Conservation (phyloP, 176 grass and related monocot species). For the Zea luxurians region DNA sequence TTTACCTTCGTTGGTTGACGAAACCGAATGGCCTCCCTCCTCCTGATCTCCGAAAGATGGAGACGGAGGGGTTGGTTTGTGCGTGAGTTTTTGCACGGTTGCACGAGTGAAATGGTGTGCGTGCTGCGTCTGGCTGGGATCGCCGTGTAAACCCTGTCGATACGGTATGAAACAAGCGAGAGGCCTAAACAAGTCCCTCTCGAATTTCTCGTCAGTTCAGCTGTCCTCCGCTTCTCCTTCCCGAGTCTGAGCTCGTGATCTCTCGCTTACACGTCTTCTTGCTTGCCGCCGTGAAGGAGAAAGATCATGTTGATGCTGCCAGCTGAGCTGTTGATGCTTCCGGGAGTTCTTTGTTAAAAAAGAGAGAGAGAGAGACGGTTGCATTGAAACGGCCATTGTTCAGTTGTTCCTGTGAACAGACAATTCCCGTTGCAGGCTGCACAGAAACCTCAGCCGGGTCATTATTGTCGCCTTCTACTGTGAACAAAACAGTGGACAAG, state of each 20-base stretch:
- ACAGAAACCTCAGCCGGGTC: neutral
- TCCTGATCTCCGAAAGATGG: constrained; percentile 43
- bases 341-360: neutral
- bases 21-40: neutral
- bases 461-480: neutral
- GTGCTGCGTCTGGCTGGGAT: constrained; percentile 13
- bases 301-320: neutral
- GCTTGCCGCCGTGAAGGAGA: neutral
- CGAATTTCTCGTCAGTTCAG: neutral
- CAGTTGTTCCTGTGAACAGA: neutral
- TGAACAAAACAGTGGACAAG: constrained; percentile 2
- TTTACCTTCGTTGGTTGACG: neutral
- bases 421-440: neutral
- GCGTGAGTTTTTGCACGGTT: constrained; percentile 15
- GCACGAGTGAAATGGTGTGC: neutral
- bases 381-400: neutral
- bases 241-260: neutral
- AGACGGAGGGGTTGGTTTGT: constrained; percentile 13
- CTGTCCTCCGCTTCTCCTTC: neutral
- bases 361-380: neutral
- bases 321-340: neutral
- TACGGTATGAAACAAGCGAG: constrained; percentile 28
- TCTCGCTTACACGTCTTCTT: neutral
- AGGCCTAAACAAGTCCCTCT: neutral
- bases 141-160: constrained; percentile 34